These are phyloP conservation scores for Lepidopterella palustris DNA, from an alignment of 495 filamentous ascomycete genomes.

Conservation along the genomic window DNA sequence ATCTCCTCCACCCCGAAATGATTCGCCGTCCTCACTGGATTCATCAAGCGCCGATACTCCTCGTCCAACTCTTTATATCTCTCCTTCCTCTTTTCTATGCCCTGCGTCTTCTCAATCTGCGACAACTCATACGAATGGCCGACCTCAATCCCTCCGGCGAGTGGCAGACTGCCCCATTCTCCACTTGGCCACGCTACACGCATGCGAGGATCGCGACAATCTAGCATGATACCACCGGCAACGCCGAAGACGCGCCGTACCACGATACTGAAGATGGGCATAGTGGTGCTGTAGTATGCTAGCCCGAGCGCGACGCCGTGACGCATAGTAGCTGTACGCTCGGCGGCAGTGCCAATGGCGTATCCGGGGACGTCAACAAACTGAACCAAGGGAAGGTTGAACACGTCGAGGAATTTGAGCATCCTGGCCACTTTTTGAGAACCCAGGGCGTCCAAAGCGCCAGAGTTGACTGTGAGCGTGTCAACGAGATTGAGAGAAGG, in stretches of 20 bases:
- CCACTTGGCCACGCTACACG: slow-evolving; percentile 58
- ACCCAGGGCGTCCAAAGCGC: slow-evolving; percentile 53
- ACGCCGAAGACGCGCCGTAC: slow-evolving; percentile 54
- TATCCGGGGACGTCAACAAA: slow-evolving; percentile 59
- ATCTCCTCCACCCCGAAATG: slow-evolving; percentile 60
- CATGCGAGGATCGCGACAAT: slow-evolving; percentile 51
- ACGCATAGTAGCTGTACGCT: slow-evolving; percentile 56
- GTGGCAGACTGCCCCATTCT: slow-evolving; percentile 53
- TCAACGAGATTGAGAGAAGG: too few species aligned
- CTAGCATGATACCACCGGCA: slow-evolving; percentile 56
- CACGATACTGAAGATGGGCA: slow-evolving; percentile 54
- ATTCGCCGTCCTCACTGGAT: slow-evolving; percentile 57
- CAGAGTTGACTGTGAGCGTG: slow-evolving; percentile 45
- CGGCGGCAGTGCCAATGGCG: slow-evolving; percentile 55
- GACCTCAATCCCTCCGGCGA: slow-evolving; percentile 58
- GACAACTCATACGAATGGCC: slow-evolving; percentile 53
- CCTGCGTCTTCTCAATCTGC: slow-evolving; percentile 45
- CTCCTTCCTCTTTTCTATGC: slow-evolving; percentile 40
- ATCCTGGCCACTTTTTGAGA: slow-evolving; percentile 53
- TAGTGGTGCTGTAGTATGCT: slow-evolving; percentile 54
- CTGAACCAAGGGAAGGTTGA: slow-evolving; percentile 57
- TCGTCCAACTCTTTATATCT: slow-evolving; percentile 50
- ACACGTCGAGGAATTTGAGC: slow-evolving; percentile 57
- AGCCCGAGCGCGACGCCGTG: slow-evolving; percentile 54
- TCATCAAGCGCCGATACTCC: slow-evolving; percentile 55